Evolutionary conservation across 2,329 filamentous ascomycete species (phyloP), one percentile per base, ranked within the genome.

Genomic region (Trichoderma gracile): DNA sequence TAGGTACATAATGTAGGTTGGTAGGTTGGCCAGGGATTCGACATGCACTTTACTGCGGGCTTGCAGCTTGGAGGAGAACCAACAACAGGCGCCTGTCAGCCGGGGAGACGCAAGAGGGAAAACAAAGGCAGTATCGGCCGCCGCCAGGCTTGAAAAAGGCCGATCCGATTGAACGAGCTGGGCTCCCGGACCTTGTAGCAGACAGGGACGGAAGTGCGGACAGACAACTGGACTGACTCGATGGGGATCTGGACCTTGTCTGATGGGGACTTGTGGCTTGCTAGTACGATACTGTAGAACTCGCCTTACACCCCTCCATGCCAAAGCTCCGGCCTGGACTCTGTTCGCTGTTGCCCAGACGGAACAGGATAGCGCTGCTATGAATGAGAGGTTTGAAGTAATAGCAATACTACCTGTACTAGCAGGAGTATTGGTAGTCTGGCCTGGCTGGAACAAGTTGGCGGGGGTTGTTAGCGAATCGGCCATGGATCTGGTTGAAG

Each of bases 201-300:
- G 38, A 27, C 57, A 23, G 46, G 46, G 58, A 53, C 47, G 58
- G 58, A 25, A 46, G 27, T 46, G 59, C 50, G 59, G 27, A 63
- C 59, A 46, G 27, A 54, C 49, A 17, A 38, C 50, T 54, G 59
- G 56, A 63, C 50, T 63, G 59, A 54, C 25, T 49, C 46, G 17
- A 42, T 42, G 50, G 42, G 42, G 40, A 47, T 38, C 40, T 50
- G 50, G 40, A 40, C 49, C 42, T 55, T 46, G 38, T 53, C 14
- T 43, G 25, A 10, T 38, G 14, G 33, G 33, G 33, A 38, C 10
- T 5, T 61, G 63, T 65, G 63, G 63, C 63, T 65, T 65, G 58
- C 43, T 54, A 10, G 30, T 10, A 40, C 19, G 45, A n/a, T n/a
- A n/a, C n/a, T n/a, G n/a, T n/a, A n/a, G n/a, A 27, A 27, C 25